A percentile compares a stretch with the other conserved stretches of the same genome.
These are phyloP conservation scores for Colletotrichum chrysophilum DNA, from an alignment of 2,329 filamentous ascomycete species.

Conservation along the genomic window DNA sequence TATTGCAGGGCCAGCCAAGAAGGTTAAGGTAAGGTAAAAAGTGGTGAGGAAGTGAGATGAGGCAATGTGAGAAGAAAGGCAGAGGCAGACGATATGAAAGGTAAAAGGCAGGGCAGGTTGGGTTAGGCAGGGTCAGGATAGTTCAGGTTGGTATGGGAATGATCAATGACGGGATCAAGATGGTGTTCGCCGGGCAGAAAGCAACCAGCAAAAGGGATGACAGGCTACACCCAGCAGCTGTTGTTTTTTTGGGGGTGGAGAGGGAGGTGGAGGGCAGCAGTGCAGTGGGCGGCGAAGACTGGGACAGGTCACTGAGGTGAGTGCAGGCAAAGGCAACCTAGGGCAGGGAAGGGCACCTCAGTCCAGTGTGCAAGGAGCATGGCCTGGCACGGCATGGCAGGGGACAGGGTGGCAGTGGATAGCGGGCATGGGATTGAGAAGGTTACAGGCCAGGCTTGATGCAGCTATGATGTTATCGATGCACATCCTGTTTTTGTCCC, in stretches of 20 bases:
- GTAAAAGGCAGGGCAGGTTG: not conserved
- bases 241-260: not conserved
- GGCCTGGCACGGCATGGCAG: not conserved
- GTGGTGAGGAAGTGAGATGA: not conserved
- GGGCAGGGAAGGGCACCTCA: not conserved
- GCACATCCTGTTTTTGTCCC: slow-evolving; percentile 18
- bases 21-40: not conserved
- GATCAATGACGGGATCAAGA: slow-evolving; percentile 7
- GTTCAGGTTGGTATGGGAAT: slow-evolving; percentile 1
- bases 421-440: not conserved
- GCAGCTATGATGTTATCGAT: slow-evolving; percentile 23
- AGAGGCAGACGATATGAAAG: not conserved
- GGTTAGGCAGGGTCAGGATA: not conserved
- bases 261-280: not conserved
- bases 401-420: not conserved
- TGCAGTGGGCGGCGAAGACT: not conserved
- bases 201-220: not conserved
- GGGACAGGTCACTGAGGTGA: not conserved
- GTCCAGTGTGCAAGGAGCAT: not conserved
- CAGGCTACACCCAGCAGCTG: not conserved
- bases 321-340: not conserved
- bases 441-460: slow-evolving; percentile 9
- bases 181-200: not conserved
- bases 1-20: not conserved
- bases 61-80: not conserved